Percentiles rank a stretch among this genome's conserved stretches.
Evolutionary conservation across 768 basidiomycete genomes (phyloP).

Genomic region (Guyanaporus albipodus): DNA sequence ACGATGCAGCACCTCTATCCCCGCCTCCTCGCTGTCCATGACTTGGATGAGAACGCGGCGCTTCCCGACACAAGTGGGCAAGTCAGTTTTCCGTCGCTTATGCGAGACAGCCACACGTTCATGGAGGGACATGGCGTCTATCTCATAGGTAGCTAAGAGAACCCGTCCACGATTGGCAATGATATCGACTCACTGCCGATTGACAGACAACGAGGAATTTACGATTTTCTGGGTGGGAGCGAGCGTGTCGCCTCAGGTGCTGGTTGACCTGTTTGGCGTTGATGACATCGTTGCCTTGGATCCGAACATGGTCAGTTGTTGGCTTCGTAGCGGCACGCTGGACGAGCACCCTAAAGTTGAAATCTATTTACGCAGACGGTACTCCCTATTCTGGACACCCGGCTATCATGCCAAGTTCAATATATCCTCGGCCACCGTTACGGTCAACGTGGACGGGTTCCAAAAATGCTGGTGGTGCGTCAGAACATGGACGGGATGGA

Average conservation of each 20-base stretch:
- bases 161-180: constrained; percentile 12
- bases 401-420: constrained; percentile 77
- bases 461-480: constrained; percentile 72
- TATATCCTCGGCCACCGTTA: constrained; percentile 77
- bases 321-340: not conserved
- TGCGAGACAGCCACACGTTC: constrained; percentile 77
- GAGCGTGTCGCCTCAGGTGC: constrained; percentile 74
- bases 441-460: constrained; percentile 47
- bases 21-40: constrained; percentile 81
- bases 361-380: constrained; percentile 43
- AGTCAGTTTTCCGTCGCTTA: constrained; percentile 66
- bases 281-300: constrained; percentile 74
- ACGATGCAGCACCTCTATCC: constrained; percentile 86
- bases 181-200: constrained; percentile 6
- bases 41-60: constrained; percentile 66
- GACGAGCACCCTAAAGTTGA: constrained; percentile 2
- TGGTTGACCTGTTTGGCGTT: constrained; percentile 80
- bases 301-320: constrained; percentile 59
- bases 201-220: constrained; percentile 79
- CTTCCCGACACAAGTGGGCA: constrained; percentile 62
- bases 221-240: constrained; percentile 90
- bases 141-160: constrained; percentile 63
- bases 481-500: constrained; percentile 93
- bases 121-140: constrained; percentile 95
- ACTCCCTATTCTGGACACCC: constrained; percentile 68